Conservation (phyloP, 371 early-diverging fungal genomes). For the Mucor mucedo region DNA sequence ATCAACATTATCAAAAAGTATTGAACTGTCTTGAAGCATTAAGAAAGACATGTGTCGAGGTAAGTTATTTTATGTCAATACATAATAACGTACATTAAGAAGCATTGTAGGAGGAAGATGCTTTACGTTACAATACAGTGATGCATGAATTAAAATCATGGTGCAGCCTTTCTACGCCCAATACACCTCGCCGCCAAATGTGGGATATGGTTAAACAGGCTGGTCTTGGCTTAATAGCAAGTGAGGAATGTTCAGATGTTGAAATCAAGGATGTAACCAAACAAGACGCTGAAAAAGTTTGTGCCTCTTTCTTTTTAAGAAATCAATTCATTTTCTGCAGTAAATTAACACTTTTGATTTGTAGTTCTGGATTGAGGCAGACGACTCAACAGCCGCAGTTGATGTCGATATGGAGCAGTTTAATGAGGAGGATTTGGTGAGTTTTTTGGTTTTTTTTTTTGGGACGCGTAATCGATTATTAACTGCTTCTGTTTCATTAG, state of each 20-base stretch:
- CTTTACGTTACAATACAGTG: constrained; percentile 47
- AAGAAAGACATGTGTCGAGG: constrained; percentile 42
- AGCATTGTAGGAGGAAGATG: constrained; percentile 39
- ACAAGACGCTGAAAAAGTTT: constrained; percentile 40
- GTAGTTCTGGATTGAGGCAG: constrained; percentile 1
- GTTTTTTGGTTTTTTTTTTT: background rate
- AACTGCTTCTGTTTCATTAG: too few species aligned
- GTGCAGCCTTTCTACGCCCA: constrained; percentile 25
- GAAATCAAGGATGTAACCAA: constrained; percentile 23
- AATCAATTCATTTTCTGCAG: too few species aligned
- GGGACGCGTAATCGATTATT: too few species aligned
- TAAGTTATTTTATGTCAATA: constrained; percentile 10
- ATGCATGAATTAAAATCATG: constrained; percentile 34
- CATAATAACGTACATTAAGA: background rate
- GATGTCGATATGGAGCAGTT: constrained; percentile 9
- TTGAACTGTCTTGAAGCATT: constrained; percentile 57
- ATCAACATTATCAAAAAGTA: constrained; percentile 57
- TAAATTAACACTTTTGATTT: background rate
- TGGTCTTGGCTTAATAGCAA: constrained; percentile 41
- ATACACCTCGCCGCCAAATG: constrained; percentile 34
- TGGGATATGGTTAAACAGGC: constrained; percentile 42
- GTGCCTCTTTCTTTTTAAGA: background rate
- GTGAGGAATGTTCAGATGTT: constrained; percentile 42
- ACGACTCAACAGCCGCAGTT: constrained; percentile 8
- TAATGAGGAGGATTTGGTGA: constrained; percentile 29